Base-by-base conservation (phyloP, 495 filamentous ascomycete genomes). In the Penicillium subrubescens region DNA sequence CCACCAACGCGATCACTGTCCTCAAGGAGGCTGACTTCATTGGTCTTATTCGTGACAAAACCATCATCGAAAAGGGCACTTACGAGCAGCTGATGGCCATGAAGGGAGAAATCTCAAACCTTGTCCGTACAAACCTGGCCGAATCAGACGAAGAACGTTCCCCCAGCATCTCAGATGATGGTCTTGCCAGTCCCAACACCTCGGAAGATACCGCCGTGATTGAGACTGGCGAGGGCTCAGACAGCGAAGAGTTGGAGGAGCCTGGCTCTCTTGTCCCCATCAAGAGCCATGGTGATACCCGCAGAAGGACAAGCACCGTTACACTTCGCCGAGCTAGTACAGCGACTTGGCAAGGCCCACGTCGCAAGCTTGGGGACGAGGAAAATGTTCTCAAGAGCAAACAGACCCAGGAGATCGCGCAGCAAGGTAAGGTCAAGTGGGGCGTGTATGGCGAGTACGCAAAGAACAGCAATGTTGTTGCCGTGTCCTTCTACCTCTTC, bases 381-480 rank as follows among this genome's bases (percentile, higher is more conserved):
- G 95, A 97, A 69, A 90, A 87, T 44, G 78, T 81, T 15, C 71
- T 86, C 63, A 97, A 91, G 81, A 92, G 89, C 61, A 92, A 87
- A 68, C 93, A 97, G 75, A 87, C 84, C 17, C 93, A 96, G 73
- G 96, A 99, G 75, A 87, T 87, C 57, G 86, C 86, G 0, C 91
- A 97, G 73, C 92, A 98, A 74, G 96, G 96, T 52, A 97, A 97
- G 73, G 96, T 99, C 61, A 97, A 97, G 75, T 97, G 96, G 93
- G 85, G 88, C 68, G 92, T 96, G 2, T 96, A 96, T 63, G 77
- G 75, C 35, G 92, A 94, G 76, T 97, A 98, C 71, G 94, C 94
- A 37, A 97, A 94, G 77, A 92, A 92, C 19, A 97, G 91, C 80
- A 97, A 98, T 71, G 75, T 97, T 7, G 77, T 82, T 23, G 96